A percentile compares a stretch with the other conserved stretches of the same genome.
These are phyloP conservation scores for Acer saccharum DNA, from an alignment of 345 rosid genomes.

Conservation along the genomic window DNA sequence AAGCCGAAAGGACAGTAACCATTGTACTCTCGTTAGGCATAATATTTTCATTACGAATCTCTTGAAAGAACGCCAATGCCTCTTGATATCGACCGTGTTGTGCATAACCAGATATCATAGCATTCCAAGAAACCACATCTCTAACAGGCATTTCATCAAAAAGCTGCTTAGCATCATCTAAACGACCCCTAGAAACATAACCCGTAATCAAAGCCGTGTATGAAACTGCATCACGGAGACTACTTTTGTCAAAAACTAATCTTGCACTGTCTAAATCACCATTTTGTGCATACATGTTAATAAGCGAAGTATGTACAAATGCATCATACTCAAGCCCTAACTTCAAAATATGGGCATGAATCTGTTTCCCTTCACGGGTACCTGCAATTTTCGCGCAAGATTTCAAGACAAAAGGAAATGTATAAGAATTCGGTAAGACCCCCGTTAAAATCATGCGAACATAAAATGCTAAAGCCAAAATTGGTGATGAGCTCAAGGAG, in stretches of 20 bases:
- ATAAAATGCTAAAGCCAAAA: slow-evolving; percentile 44
- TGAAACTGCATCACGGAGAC: slow-evolving; percentile 55
- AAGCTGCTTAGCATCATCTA: slow-evolving; percentile 43
- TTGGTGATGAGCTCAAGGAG: slow-evolving; percentile 48
- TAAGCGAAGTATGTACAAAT: slow-evolving; percentile 66
- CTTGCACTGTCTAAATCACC: slow-evolving; percentile 46
- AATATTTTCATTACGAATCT: slow-evolving; percentile 46
- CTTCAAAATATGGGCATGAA: slow-evolving; percentile 62
- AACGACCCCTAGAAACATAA: slow-evolving; percentile 34
- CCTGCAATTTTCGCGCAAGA: slow-evolving; percentile 45
- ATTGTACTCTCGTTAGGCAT: slow-evolving; percentile 61
- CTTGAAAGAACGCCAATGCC: slow-evolving; percentile 51
- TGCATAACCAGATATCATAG: slow-evolving; percentile 53
- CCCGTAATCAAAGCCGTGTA: slow-evolving; percentile 64
- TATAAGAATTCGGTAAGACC: slow-evolving; percentile 48
- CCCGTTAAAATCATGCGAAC: slow-evolving; percentile 53
- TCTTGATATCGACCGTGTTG: slow-evolving; percentile 48
- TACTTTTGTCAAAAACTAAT: slow-evolving; percentile 55
- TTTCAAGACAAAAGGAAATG: slow-evolving; percentile 72
- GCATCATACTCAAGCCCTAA: slow-evolving; percentile 53
- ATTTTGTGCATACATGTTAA: slow-evolving; percentile 57
- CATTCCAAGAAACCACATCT: slow-evolving; percentile 62
- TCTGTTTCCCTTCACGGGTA: slow-evolving; percentile 51
- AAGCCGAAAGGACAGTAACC: slow-evolving; percentile 67
- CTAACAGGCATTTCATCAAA: slow-evolving; percentile 63